phyloP scores from a whole-genome alignment of 1,139 yeast species.

The Diutina catenulata region DNA sequence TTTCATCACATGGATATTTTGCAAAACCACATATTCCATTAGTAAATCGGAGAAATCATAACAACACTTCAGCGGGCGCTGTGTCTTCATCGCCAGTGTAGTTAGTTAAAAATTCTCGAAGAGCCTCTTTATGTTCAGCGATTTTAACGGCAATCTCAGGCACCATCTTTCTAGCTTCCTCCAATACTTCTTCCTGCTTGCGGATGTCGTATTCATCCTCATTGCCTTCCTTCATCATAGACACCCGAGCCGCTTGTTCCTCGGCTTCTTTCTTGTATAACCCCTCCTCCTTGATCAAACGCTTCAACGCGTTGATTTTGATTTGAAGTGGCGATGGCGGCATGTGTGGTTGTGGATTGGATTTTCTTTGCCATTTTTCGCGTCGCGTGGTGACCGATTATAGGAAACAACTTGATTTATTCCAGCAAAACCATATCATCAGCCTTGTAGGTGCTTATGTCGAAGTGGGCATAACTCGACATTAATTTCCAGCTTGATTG shows the following conservation, averaged over 20 bases:
- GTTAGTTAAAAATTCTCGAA: conserved; percentile 25
- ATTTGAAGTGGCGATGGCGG: conserved; percentile 70
- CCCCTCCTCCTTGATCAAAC: conserved; percentile 62
- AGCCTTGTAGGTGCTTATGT: too few species aligned
- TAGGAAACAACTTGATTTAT: too few species aligned
- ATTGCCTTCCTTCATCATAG: conserved; percentile 26
- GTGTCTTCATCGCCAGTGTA: conserved; percentile 41
- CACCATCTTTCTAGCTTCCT: conserved; percentile 58
- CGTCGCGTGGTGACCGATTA: too few species aligned
- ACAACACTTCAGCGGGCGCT: conserved; percentile 23
- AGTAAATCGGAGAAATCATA: not conserved
- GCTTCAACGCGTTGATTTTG: conserved; percentile 60
- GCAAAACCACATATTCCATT: too few species aligned
- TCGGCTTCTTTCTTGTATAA: conserved; percentile 53
- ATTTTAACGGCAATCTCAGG: conserved; percentile 51
- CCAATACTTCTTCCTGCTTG: conserved; percentile 49
- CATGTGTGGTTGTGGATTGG: too few species aligned
- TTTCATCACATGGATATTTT: too few species aligned
- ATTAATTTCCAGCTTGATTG: too few species aligned
- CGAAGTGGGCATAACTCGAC: too few species aligned
- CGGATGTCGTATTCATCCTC: conserved; percentile 64
- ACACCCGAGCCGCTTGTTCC: conserved; percentile 46
- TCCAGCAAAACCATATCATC: too few species aligned
- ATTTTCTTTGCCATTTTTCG: too few species aligned
- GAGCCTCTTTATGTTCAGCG: conserved; percentile 32